Evolutionary conservation across 2,329 filamentous ascomycete genomes (phyloP), one percentile per base, ranked within the genome.

Genomic region (Pseudogymnoascus sp.): DNA sequence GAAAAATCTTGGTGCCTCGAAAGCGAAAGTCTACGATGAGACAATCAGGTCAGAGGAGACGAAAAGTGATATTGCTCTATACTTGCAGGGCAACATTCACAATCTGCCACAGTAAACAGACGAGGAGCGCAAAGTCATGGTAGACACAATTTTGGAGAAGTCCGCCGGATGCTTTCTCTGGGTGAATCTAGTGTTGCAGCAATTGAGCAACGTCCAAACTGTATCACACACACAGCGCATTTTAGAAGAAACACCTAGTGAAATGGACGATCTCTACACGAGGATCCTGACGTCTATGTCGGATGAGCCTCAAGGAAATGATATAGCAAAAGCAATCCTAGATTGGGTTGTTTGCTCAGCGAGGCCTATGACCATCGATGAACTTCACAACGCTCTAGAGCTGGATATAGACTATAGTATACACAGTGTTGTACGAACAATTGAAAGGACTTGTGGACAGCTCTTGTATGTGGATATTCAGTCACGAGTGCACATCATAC

Each of bases 241-340:
- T 37, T 37, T 73, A 16, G 19, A 70, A 12, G 24, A 68, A 16
- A 70, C 76, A 4, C 75, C 75, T 2, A 64, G 68, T 46, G 72
- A 71, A 6, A 76, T 77, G 74, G 63, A 67, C 41, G 41, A 61
- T 14, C 14, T 67, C 0, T 68, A 67, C 37, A 19, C 78, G 75
- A 68, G 72, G 11, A 64, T 66, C 7, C 66, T 76, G 5, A 78
- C 77, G 66, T 62, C 67, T 40, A 67, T 73, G 59, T 71, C 68
- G 7, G 61, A 78, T 8, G 67, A 72, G 63, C 64, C 8, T 31
- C 61, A 7, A 65, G 70, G 69, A 22, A 73, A 73, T 12, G 64
- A 70, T 28, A 68, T 78, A 2, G 72, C 74, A 22, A 72, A 73
- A 60, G 70, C 73, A 10, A 72, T 78, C 11, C 72, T 79, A 1